A percentile compares a stretch with the other conserved stretches of the same genome.
Conservation (phyloP, 2,329 filamentous ascomycete species). For the Gremmenia infestans region DNA sequence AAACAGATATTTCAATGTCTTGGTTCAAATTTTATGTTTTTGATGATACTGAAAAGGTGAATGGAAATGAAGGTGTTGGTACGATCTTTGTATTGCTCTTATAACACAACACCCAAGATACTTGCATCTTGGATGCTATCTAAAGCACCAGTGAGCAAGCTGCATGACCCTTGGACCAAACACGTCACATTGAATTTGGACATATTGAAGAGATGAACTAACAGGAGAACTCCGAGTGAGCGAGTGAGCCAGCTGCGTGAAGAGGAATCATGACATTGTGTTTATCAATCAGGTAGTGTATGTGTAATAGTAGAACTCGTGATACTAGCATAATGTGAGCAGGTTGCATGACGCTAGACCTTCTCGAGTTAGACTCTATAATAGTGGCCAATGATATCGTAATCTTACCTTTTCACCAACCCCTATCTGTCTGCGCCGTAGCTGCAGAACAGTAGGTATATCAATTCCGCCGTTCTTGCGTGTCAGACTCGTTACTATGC, state of each 20-base stretch:
- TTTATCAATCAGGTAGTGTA: conserved; percentile 2
- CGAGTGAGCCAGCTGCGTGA: conserved; percentile 29
- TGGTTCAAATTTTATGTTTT: conserved; percentile 15
- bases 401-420: conserved; percentile 4
- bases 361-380: conserved; percentile 9
- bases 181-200: not conserved
- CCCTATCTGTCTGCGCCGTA: not conserved
- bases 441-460: conserved; percentile 3
- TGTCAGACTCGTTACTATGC: conserved; percentile 13
- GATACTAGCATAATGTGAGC: conserved; percentile 26
- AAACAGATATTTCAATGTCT: conserved; percentile 13
- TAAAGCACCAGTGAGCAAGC: conserved; percentile 11
- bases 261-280: conserved; percentile 8
- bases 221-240: conserved; percentile 12
- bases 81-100: conserved; percentile 25
- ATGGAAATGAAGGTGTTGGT: conserved; percentile 13
- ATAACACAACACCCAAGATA: conserved; percentile 14
- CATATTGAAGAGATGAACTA: conserved; percentile 10
- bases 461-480: conserved; percentile 6
- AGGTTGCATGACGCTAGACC: conserved; percentile 34
- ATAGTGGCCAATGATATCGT: conserved; percentile 3
- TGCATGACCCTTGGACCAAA: conserved; percentile 14
- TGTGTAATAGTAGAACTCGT: not conserved
- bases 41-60: conserved; percentile 17
- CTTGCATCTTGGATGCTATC: conserved; percentile 10